A percentile compares a stretch with the other conserved stretches of the same genome.
phyloP scores from a whole-genome alignment of 2,329 filamentous ascomycete genomes.

The Drechslerella coelobrocha region DNA sequence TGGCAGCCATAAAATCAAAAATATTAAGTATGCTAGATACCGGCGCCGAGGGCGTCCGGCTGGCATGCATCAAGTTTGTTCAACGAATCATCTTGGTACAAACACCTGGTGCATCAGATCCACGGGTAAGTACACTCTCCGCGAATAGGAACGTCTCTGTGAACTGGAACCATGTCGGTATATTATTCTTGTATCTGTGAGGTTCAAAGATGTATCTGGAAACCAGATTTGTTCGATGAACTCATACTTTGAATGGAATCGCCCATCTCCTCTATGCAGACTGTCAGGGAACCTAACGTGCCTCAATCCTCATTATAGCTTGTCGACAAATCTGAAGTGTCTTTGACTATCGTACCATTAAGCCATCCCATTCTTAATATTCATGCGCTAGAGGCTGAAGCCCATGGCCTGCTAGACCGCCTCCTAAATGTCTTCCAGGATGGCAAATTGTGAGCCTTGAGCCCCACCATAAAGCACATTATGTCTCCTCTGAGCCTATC shows the following conservation, averaged over 20 bases:
- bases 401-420: conserved; percentile 85
- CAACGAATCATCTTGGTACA: conserved; percentile 92
- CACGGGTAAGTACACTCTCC: conserved; percentile 69
- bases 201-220: conserved; percentile 19
- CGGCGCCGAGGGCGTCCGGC: conserved; percentile 75
- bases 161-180: conserved; percentile 27
- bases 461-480: conserved; percentile 32
- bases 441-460: conserved; percentile 59
- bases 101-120: conserved; percentile 82
- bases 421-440: conserved; percentile 86
- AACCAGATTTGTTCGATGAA: conserved; percentile 6
- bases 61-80: conserved; percentile 97
- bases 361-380: conserved; percentile 81
- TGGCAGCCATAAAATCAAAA: conserved; percentile 84
- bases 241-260: neutral
- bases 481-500: conserved; percentile 3
- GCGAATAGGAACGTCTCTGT: conserved; percentile 32
- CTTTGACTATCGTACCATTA: conserved; percentile 80
- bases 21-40: conserved; percentile 89
- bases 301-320: conserved; percentile 65
- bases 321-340: conserved; percentile 80
- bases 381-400: conserved; percentile 87
- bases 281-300: conserved; percentile 35
- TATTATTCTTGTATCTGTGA: conserved; percentile 18
- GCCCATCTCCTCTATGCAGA: conserved; percentile 6